Evolutionary conservation across 2,329 filamentous ascomycete genomes (phyloP), one percentile per base, ranked within the genome.

Genomic region (Ceratocystis albifundus): DNA sequence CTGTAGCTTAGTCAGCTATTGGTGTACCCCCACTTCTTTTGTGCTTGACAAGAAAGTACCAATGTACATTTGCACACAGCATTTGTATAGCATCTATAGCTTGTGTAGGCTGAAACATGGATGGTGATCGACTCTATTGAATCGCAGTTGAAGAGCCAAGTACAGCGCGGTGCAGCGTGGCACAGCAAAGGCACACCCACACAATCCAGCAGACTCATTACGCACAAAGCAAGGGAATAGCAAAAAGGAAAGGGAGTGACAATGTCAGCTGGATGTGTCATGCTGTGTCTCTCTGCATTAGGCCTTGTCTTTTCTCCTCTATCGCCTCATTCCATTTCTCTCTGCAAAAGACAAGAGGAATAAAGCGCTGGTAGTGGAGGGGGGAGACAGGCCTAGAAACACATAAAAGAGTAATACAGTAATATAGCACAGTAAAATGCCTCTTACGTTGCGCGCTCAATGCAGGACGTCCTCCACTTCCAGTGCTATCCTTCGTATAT

Each of bases 211-310:
- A 36, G 8, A 36, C 10, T 36, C 8, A 36, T 36, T 36, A 3
- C 46, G 2, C n/a, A 20, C 15, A 50, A 50, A 50, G 22, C 46
- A 50, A 50, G 17, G 46, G 22, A 22, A 50, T 20, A 50, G 32
- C 15, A 50, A 50, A 20, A 50, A 28, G 48, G 48, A 53, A 53
- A 25, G 20, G 20, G 20, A 8, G 48, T 25, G 48, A 53, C 48
- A 25, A 53, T 53, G 48, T 53, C 48, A 53, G 48, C 48, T 53
- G 48, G 48, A 53, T 25, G 48, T 53, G 48, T 53, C 48, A 53
- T 53, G 48, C 48, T 25, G 48, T 53, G 20, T 25, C 20, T 25
- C 20, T 53, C 48, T 53, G 45, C 45, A 48, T 20, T 20, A 2
- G 45, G 45, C 45, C n/a, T 48, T 25, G 6, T 53, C 12, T 53